Percentiles rank a stretch among this genome's conserved stretches.
These are phyloP conservation scores for Talaromyces nanjingensis DNA, from an alignment of 495 filamentous ascomycete species.

Conservation along the genomic window DNA sequence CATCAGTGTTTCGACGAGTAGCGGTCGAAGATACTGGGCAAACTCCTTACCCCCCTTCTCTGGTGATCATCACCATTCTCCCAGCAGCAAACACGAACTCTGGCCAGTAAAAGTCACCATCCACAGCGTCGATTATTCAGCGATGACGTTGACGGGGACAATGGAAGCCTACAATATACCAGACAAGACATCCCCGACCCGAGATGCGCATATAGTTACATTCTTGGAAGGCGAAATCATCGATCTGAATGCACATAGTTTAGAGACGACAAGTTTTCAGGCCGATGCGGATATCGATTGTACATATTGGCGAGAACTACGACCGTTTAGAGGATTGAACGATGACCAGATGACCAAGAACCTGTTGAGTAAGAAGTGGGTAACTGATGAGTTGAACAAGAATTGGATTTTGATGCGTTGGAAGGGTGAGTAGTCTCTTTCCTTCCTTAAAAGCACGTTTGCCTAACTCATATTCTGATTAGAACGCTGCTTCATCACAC, in stretches of 20 bases:
- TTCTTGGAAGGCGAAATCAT: slow-evolving; percentile 74
- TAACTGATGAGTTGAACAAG: slow-evolving; percentile 43
- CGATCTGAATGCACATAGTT: slow-evolving; percentile 60
- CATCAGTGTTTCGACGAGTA: slow-evolving; percentile 25
- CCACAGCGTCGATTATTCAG: slow-evolving; percentile 56
- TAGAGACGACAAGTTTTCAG: slow-evolving; percentile 62
- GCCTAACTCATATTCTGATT: not conserved
- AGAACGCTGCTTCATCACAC: slow-evolving; percentile 69
- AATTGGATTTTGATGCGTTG: slow-evolving; percentile 72
- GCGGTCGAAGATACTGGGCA: slow-evolving; percentile 27
- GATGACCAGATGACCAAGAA: slow-evolving; percentile 53
- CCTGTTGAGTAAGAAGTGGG: slow-evolving; percentile 51
- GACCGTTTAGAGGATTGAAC: slow-evolving; percentile 53
- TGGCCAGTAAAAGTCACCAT: slow-evolving; percentile 72
- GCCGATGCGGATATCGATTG: slow-evolving; percentile 55
- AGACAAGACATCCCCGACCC: slow-evolving; percentile 42
- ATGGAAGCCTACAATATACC: slow-evolving; percentile 79
- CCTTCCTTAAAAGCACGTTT: not conserved
- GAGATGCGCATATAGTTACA: slow-evolving; percentile 60
- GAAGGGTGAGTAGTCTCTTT: slow-evolving; percentile 48
- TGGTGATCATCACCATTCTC: not conserved
- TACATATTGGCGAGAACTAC: slow-evolving; percentile 64
- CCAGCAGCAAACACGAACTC: slow-evolving; percentile 41
- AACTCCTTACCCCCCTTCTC: not conserved
- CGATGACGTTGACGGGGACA: slow-evolving; percentile 63